Evolutionary conservation across 345 rosid species (phyloP).

Genomic region (Kernera saxatilis): DNA sequence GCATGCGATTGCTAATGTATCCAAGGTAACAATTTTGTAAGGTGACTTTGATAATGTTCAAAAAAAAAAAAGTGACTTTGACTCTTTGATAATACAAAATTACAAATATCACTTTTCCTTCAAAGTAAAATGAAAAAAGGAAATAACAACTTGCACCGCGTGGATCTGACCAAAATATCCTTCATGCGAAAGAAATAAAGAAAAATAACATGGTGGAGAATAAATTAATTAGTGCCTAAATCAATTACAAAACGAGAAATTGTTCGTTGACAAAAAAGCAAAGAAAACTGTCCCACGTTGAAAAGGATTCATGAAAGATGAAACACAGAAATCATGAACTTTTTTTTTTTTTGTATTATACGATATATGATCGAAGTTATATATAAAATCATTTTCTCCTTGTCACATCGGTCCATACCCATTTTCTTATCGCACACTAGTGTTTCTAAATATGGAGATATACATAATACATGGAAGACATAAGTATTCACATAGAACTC

Average conservation of each 20-base stretch:
- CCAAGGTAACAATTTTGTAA: background rate
- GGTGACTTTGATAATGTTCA: background rate
- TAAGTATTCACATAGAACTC: background rate
- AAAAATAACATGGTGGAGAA: background rate
- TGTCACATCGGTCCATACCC: constrained; percentile 9
- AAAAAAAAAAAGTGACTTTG: too few relatives aligned
- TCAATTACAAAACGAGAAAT: background rate
- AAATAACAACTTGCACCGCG: background rate
- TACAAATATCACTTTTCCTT: background rate
- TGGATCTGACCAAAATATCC: background rate
- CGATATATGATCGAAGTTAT: background rate
- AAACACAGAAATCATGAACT: background rate
- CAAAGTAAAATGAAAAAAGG: background rate
- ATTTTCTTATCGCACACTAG: background rate
- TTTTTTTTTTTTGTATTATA: background rate
- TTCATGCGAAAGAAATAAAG: background rate
- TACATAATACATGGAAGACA: background rate
- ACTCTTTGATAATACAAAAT: too few relatives aligned
- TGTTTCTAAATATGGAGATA: background rate
- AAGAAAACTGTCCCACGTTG: background rate
- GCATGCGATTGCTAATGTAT: constrained; percentile 16
- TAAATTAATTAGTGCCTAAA: background rate
- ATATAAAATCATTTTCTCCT: background rate
- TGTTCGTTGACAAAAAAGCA: background rate
- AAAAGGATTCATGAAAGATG: constrained; percentile 7